Conservation (phyloP, 805 yeast genomes). For the Metschnikowia baotianmanensis region DNA sequence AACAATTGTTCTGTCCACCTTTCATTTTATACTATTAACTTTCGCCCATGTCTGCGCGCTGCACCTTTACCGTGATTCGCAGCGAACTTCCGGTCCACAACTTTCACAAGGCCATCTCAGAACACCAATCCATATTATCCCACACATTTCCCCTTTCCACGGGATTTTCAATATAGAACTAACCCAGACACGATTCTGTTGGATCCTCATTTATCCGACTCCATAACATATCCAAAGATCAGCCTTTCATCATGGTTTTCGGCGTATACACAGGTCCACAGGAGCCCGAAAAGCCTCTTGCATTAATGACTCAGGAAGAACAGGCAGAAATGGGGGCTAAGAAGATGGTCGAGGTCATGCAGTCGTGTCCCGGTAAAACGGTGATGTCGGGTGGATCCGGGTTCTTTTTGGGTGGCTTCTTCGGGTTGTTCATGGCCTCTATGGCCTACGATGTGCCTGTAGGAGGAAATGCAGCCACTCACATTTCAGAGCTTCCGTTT, state of each 20-base stretch:
- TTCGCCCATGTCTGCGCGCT: no score
- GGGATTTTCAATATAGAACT: no score
- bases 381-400: constrained; percentile 92
- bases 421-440: constrained; percentile 91
- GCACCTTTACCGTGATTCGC: no score
- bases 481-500: constrained; percentile 81
- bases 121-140: no score
- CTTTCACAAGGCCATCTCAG: no score
- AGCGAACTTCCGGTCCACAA: no score
- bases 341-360: constrained; percentile 79
- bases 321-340: constrained; percentile 89
- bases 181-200: no score
- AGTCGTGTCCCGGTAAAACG: constrained; percentile 94
- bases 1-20: no score
- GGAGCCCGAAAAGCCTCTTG: constrained; percentile 45
- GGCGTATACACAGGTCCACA: constrained; percentile 40
- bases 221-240: no score
- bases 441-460: constrained; percentile 79
- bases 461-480: constrained; percentile 53
- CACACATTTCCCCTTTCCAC: no score
- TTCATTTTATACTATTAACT: no score
- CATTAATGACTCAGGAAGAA: constrained; percentile 84
- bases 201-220: no score
- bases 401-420: constrained; percentile 90
- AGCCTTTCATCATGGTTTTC: constrained; percentile 33